Percentiles rank a stretch among this genome's conserved stretches.
Evolutionary conservation across 768 basidiomycete species (phyloP).

Genomic region (Leccinum disarticulatum): DNA sequence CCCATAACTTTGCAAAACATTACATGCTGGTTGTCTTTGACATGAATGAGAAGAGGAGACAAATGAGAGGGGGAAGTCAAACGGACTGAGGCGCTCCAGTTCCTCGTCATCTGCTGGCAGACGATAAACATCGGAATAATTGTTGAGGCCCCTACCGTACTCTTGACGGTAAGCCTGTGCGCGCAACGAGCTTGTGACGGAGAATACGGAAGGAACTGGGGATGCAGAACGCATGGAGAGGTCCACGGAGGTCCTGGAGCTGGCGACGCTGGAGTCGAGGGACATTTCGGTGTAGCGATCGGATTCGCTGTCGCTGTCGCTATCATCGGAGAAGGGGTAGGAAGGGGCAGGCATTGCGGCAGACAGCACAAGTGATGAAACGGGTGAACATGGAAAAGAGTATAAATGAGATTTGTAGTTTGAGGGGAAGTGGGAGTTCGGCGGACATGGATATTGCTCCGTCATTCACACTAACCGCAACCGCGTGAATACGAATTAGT

Average conservation of each 20-base stretch:
- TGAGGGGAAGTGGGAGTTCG: slow-evolving; percentile 23
- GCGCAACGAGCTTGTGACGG: slow-evolving; percentile 62
- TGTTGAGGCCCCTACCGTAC: slow-evolving; percentile 70
- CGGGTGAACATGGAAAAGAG: slow-evolving; percentile 2
- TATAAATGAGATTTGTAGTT: slow-evolving; percentile 9
- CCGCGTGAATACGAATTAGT: slow-evolving; percentile 27
- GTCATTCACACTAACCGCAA: slow-evolving; percentile 24
- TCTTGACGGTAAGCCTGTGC: slow-evolving; percentile 61
- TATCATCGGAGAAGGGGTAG: slow-evolving; percentile 37
- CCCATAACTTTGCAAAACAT: slow-evolving; percentile 68
- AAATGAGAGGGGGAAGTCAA: neutral
- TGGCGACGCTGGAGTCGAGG: slow-evolving; percentile 38
- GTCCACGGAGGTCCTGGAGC: slow-evolving; percentile 59
- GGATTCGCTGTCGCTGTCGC: slow-evolving; percentile 52
- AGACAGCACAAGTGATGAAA: slow-evolving; percentile 9
- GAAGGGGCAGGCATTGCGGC: slow-evolving; percentile 16
- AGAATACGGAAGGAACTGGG: slow-evolving; percentile 67
- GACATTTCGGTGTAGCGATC: slow-evolving; percentile 44
- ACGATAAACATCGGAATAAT: slow-evolving; percentile 75
- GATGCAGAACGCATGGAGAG: slow-evolving; percentile 62
- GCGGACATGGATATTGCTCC: slow-evolving; percentile 37
- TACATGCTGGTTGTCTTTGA: slow-evolving; percentile 62
- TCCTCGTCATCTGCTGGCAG: slow-evolving; percentile 82
- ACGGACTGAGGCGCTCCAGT: slow-evolving; percentile 62
- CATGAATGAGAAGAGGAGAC: slow-evolving; percentile 11